Percentiles rank a stretch among this genome's conserved stretches.
These are phyloP conservation scores for Fremontodendron californicum DNA, from an alignment of 345 rosid species.

Conservation along the genomic window DNA sequence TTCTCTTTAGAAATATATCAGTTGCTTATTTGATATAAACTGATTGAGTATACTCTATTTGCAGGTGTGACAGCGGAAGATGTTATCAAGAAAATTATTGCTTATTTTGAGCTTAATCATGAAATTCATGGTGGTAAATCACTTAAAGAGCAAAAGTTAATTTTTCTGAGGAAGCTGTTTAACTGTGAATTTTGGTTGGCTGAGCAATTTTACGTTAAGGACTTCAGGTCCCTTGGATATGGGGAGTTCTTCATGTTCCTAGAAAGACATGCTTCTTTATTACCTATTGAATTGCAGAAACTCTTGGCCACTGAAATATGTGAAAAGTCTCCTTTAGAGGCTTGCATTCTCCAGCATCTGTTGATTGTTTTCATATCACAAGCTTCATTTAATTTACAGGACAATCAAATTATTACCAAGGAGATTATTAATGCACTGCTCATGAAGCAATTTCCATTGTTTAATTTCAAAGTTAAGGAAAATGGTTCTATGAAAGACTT, in stretches of 20 bases:
- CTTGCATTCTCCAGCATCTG: slow-evolving; percentile 48
- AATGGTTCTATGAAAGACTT: slow-evolving; percentile 43
- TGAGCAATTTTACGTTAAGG: slow-evolving; percentile 50
- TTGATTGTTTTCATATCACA: slow-evolving; percentile 57
- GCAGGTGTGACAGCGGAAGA: slow-evolving; percentile 66
- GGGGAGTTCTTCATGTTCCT: slow-evolving; percentile 67
- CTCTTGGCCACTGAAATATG: slow-evolving; percentile 35
- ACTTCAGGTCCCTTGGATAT: slow-evolving; percentile 70
- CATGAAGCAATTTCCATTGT: slow-evolving; percentile 60
- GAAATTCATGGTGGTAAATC: slow-evolving; percentile 28
- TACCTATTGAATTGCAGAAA: slow-evolving; percentile 52
- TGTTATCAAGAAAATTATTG: slow-evolving; percentile 39
- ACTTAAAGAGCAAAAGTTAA: slow-evolving; percentile 32
- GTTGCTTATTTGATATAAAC: background rate
- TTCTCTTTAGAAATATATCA: background rate
- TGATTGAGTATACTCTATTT: background rate
- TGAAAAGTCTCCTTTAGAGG: slow-evolving; percentile 54
- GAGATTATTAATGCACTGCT: slow-evolving; percentile 56
- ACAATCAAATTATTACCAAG: slow-evolving; percentile 40
- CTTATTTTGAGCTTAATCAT: slow-evolving; percentile 38
- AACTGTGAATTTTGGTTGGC: slow-evolving; percentile 57
- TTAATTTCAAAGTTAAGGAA: slow-evolving; percentile 45
- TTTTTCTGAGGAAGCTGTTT: slow-evolving; percentile 46
- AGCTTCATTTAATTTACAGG: slow-evolving; percentile 55
- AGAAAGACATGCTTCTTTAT: slow-evolving; percentile 44